phyloP scores from a whole-genome alignment of 2,329 filamentous ascomycete species.

The Aspergillus calidoustus region DNA sequence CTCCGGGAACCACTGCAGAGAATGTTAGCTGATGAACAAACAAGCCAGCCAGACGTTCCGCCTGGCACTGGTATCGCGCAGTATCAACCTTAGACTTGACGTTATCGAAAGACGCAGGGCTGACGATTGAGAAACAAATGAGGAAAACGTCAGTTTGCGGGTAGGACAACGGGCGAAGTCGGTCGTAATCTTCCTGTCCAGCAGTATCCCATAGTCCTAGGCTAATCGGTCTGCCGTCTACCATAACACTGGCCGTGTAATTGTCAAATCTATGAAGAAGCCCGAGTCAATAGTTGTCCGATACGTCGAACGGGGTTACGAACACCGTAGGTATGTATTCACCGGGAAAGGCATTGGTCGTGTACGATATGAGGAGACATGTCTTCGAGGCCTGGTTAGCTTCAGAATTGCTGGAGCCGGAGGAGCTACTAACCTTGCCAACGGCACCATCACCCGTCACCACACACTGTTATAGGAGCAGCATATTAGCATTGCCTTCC shows the following conservation, averaged over 20 bases:
- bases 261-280: slow-evolving; percentile 79
- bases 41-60: not conserved
- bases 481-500: slow-evolving; percentile 44
- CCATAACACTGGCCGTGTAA: slow-evolving; percentile 98
- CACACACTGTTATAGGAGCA: slow-evolving; percentile 71
- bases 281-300: slow-evolving; percentile 26
- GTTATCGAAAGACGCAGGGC: slow-evolving; percentile 97
- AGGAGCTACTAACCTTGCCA: slow-evolving; percentile 74
- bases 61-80: not conserved
- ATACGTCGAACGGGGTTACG: slow-evolving; percentile 30
- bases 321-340: slow-evolving; percentile 97
- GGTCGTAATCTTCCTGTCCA: slow-evolving; percentile 97
- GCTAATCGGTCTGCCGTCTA: slow-evolving; percentile 97
- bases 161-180: slow-evolving; percentile 92
- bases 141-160: slow-evolving; percentile 98
- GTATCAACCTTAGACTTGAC: slow-evolving; percentile 86
- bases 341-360: slow-evolving; percentile 98
- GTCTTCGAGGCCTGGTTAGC: slow-evolving; percentile 66
- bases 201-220: slow-evolving; percentile 98
- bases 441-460: slow-evolving; percentile 99
- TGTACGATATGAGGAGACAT: slow-evolving; percentile 98
- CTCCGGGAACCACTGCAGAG: slow-evolving; percentile 85
- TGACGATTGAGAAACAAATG: slow-evolving; percentile 98
- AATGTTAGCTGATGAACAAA: slow-evolving; percentile 15
- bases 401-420: not conserved